phyloP scores from a whole-genome alignment of 2,329 filamentous ascomycete genomes.

The Calonectria pseudoturangicola region DNA sequence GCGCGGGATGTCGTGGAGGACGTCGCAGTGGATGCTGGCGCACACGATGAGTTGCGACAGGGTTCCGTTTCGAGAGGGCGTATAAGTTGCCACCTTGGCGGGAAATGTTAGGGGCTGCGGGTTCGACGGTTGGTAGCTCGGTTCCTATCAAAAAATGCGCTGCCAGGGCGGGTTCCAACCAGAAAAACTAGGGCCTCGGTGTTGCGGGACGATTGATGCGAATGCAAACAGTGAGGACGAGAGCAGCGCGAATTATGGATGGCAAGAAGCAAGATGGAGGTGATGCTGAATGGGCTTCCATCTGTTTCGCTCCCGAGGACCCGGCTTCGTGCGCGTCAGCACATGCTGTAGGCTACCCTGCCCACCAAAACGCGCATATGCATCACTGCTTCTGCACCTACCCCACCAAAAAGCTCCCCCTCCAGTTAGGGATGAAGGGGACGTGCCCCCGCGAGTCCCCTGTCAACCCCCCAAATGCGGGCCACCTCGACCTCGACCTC shows the following conservation, averaged over 20 bases:
- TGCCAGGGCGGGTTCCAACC: background rate
- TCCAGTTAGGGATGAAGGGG: conserved; percentile 19
- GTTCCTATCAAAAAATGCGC: conserved; percentile 10
- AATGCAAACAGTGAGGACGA: conserved; percentile 16
- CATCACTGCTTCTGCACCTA: conserved; percentile 29
- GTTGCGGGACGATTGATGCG: conserved; percentile 20
- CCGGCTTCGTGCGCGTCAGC: conserved; percentile 51
- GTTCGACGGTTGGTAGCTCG: conserved; percentile 33
- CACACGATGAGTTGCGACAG: conserved; percentile 40
- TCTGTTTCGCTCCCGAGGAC: conserved; percentile 45
- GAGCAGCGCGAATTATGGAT: conserved; percentile 38
- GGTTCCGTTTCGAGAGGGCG: conserved; percentile 31
- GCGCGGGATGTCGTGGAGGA: conserved; percentile 22
- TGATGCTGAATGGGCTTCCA: conserved; percentile 33
- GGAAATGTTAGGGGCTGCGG: conserved; percentile 34
- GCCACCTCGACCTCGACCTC: conserved; percentile 17
- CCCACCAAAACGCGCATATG: conserved; percentile 27
- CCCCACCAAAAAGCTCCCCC: conserved; percentile 28
- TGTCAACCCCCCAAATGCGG: conserved; percentile 14
- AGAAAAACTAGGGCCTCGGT: background rate
- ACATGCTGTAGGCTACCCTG: conserved; percentile 32
- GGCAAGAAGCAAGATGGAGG: conserved; percentile 33
- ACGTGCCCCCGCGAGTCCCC: conserved; percentile 20
- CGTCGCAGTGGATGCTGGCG: conserved; percentile 32
- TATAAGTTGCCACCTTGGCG: conserved; percentile 52